Evolutionary conservation across 177 flowering plant species (phyloP).

Genomic region (Vitis hybrid): DNA sequence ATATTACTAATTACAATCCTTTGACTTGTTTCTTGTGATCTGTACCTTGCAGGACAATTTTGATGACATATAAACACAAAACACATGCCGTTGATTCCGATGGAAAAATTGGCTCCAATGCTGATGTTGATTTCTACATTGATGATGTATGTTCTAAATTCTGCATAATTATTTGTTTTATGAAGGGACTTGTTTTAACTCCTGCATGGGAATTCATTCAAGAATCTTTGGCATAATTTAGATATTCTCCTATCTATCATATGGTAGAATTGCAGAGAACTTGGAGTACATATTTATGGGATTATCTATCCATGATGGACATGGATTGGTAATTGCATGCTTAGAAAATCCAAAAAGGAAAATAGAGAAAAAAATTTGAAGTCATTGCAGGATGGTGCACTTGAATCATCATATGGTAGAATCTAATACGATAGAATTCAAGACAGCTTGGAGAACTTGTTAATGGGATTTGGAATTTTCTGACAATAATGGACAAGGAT

Average conservation of each 20-base stretch:
- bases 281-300: no score
- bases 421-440: background rate
- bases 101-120: constrained; percentile 79
- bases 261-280: no score
- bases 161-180: background rate
- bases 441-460: background rate
- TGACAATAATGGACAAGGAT: background rate
- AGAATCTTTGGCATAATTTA: no score
- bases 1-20: background rate
- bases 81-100: constrained; percentile 79
- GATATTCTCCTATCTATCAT: no score
- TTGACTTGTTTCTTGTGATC: constrained; percentile 10
- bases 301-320: no score
- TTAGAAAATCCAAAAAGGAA: no score
- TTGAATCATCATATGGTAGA: background rate
- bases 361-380: no score
- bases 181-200: background rate
- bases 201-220: background rate
- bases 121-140: constrained; percentile 88
- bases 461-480: background rate
- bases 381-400: no score
- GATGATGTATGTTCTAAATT: constrained; percentile 60
- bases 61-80: constrained; percentile 98
- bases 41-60: constrained; percentile 63
- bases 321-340: no score